Conservation (phyloP, 352 stramenopile genomes). For the Pythium folliculosum region DNA sequence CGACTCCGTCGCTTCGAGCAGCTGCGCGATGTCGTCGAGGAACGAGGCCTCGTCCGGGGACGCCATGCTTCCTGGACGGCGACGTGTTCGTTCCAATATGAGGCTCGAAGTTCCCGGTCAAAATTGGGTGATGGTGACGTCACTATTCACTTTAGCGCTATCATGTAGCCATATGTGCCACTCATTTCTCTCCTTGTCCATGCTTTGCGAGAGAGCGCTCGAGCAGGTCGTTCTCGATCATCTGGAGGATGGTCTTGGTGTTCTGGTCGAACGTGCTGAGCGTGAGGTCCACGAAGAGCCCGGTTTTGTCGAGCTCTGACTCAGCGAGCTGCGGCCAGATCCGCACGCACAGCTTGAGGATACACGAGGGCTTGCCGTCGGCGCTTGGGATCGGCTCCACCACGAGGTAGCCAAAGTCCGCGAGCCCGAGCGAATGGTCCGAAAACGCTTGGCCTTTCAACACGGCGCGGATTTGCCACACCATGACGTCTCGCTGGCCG, state of each 20-base stretch:
- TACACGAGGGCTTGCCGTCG: background rate
- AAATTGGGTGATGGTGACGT: background rate
- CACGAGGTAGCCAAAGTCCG: background rate
- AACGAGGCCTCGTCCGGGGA: background rate
- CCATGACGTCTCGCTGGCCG: background rate
- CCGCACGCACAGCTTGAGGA: constrained; percentile 1
- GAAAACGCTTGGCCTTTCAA: background rate
- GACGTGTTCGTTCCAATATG: no score
- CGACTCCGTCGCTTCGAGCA: background rate
- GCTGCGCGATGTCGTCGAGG: constrained; percentile 5
- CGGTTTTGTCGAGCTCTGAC: background rate
- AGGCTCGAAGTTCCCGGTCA: no score
- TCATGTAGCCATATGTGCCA: constrained; percentile 3
- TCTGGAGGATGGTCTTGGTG: constrained; percentile 12
- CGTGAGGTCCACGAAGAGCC: constrained; percentile 7
- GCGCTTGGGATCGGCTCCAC: background rate
- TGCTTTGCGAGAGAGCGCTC: constrained; percentile 1
- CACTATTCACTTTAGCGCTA: constrained; percentile 5
- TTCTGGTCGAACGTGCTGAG: constrained; percentile 13
- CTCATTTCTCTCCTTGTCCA: background rate
- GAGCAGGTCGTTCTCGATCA: constrained; percentile 17
- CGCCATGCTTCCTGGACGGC: background rate
- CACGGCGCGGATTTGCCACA: constrained; percentile 6
- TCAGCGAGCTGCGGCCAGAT: constrained; percentile 8
- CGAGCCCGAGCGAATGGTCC: background rate